These are phyloP conservation scores for Diplodia mutila DNA, from an alignment of 2,329 filamentous ascomycete genomes.

Conservation along the genomic window DNA sequence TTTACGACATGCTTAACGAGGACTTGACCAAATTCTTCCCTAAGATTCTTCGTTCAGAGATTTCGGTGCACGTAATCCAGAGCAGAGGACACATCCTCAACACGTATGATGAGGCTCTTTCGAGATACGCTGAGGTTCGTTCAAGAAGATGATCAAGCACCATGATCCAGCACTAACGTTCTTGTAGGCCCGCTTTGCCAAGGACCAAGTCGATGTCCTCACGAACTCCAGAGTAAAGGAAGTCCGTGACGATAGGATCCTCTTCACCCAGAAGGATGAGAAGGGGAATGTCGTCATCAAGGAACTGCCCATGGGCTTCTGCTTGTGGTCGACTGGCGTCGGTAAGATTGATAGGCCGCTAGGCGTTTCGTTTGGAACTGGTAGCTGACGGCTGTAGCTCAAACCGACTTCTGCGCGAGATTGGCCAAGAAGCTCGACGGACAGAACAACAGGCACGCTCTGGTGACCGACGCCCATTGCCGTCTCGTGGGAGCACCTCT, in stretches of 20 bases:
- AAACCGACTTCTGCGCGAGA: conserved; percentile 77
- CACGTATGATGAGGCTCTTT: conserved; percentile 95
- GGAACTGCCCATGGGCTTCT: conserved; percentile 94
- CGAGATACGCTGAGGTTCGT: conserved; percentile 77
- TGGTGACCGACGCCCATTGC: conserved; percentile 93
- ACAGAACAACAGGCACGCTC: conserved; percentile 86
- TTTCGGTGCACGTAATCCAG: conserved; percentile 96
- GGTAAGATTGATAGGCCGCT: conserved; percentile 41
- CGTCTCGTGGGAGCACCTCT: conserved; percentile 85
- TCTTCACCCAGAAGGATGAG: conserved; percentile 82
- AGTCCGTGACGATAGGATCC: conserved; percentile 78
- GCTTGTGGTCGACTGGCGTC: conserved; percentile 96
- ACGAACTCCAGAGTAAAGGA: conserved; percentile 94
- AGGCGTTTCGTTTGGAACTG: neutral
- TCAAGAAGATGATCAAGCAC: neutral
- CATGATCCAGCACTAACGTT: neutral
- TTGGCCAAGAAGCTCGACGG: conserved; percentile 75
- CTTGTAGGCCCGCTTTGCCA: conserved; percentile 71
- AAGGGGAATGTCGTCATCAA: conserved; percentile 79
- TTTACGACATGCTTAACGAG: conserved; percentile 96
- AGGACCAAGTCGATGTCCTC: conserved; percentile 87
- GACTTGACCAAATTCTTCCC: conserved; percentile 85
- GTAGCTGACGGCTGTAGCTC: conserved; percentile 49
- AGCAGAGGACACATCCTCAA: conserved; percentile 94
- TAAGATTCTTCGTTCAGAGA: conserved; percentile 89